Evolutionary conservation across 768 basidiomycete species (phyloP).

Genomic region (Trametes punicea): DNA sequence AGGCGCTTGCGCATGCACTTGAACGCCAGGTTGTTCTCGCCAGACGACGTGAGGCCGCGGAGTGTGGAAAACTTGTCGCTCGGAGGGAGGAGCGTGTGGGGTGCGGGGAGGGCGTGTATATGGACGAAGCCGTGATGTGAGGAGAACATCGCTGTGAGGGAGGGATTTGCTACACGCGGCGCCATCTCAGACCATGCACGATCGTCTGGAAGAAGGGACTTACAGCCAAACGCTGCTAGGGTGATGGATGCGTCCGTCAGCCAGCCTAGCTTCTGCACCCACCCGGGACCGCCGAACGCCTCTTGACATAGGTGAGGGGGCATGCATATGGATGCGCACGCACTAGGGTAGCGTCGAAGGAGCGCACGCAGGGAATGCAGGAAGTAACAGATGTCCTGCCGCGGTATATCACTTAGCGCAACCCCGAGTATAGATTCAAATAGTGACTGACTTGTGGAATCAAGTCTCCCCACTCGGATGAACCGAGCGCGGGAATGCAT

Average conservation of each 20-base stretch:
- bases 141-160: constrained; percentile 69
- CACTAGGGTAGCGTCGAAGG: constrained; percentile 53
- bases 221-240: constrained; percentile 77
- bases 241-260: constrained; percentile 71
- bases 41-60: constrained; percentile 71
- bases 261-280: constrained; percentile 80
- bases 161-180: constrained; percentile 61
- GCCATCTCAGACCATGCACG: too few relatives aligned
- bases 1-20: constrained; percentile 85
- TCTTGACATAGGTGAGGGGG: constrained; percentile 60
- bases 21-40: constrained; percentile 96
- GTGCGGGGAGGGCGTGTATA: constrained; percentile 72
- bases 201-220: too few relatives aligned
- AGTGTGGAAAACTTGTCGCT: constrained; percentile 82
- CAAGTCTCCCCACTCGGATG: constrained; percentile 67
- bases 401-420: background rate
- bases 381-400: constrained; percentile 73
- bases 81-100: constrained; percentile 68
- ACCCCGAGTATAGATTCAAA: too few relatives aligned
- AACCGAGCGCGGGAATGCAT: constrained; percentile 61
- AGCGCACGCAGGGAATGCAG: constrained; percentile 62
- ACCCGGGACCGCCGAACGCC: constrained; percentile 59
- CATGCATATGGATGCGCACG: constrained; percentile 67
- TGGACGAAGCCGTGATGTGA: constrained; percentile 83
- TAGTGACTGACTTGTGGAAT: constrained; percentile 44